phyloP scores from a whole-genome alignment of 1,284 basidiomycete genomes.

The Polyporus tsugae region DNA sequence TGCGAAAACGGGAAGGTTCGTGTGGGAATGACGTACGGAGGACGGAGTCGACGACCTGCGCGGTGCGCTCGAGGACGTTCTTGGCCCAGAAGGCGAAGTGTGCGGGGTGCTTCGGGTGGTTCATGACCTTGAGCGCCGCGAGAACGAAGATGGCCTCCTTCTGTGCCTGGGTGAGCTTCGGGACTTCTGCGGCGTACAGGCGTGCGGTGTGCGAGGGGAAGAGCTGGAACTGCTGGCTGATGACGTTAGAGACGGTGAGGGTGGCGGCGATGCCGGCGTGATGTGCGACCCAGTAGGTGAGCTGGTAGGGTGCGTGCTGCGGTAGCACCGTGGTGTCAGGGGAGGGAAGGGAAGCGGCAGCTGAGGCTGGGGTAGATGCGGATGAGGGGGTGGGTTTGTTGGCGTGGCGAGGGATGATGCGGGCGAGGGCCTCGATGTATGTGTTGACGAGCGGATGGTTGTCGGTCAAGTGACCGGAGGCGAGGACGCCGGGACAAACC shows the following conservation, averaged over 20 bases:
- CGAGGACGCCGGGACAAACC: conserved; percentile 32
- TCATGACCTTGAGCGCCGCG: conserved; percentile 37
- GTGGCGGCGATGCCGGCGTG: conserved; percentile 30
- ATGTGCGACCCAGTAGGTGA: conserved; percentile 26
- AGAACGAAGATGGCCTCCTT: conserved; percentile 36
- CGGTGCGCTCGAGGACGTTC: conserved; percentile 31
- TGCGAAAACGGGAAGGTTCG: conserved; percentile 1
- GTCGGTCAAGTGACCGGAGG: conserved; percentile 32
- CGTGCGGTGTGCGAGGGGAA: conserved; percentile 26
- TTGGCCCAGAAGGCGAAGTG: conserved; percentile 39
- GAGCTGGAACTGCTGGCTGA: conserved; percentile 29
- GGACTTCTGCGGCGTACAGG: conserved; percentile 24
- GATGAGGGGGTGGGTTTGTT: conserved; percentile 17
- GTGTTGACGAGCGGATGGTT: conserved; percentile 37
- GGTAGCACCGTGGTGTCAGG: conserved; percentile 6
- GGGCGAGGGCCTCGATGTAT: conserved; percentile 32
- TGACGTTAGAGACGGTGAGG: conserved; percentile 26
- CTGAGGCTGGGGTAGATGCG: conserved; percentile 10
- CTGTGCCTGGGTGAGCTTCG: conserved; percentile 28
- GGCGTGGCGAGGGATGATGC: conserved; percentile 20
- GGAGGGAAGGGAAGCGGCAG: conserved; percentile 2
- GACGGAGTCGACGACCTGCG: conserved; percentile 33
- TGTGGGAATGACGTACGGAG: conserved; percentile 32
- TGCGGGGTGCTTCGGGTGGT: conserved; percentile 33
- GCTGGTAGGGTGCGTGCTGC: conserved; percentile 14